Conservation (phyloP, 169 alveolate genomes). For the Plasmodium fragile region DNA sequence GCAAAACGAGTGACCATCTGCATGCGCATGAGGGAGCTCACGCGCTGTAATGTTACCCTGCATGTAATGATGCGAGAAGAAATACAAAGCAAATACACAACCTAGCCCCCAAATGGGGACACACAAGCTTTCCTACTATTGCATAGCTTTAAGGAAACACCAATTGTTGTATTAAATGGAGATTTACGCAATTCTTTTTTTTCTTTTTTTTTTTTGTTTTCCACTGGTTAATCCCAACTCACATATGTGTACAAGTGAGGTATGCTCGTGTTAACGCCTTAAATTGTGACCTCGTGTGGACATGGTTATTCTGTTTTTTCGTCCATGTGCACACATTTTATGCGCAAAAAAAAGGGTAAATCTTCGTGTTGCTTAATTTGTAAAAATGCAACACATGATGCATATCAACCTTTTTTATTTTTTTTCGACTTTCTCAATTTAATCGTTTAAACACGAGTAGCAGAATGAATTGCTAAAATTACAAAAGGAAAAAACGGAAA, state of each 20-base stretch:
- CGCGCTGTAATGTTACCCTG: background rate
- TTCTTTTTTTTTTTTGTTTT: background rate
- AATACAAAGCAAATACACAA: background rate
- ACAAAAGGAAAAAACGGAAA: background rate
- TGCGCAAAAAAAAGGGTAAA: background rate
- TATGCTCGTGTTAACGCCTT: background rate
- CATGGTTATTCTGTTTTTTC: background rate
- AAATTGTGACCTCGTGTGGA: constrained; percentile 16
- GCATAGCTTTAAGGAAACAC: background rate
- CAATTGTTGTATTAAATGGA: background rate
- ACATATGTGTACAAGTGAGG: background rate
- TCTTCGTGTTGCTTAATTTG: background rate
- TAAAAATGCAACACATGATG: background rate
- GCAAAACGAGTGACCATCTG: background rate
- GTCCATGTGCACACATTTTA: background rate
- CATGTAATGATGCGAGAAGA: background rate
- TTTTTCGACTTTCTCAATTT: constrained; percentile 7
- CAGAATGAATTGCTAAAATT: background rate
- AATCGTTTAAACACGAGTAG: constrained; percentile 6
- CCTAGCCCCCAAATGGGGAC: background rate
- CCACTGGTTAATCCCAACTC: background rate
- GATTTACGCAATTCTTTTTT: background rate
- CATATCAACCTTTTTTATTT: constrained; percentile 6
- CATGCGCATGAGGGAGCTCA: background rate
- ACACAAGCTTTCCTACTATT: background rate